Base-by-base conservation (phyloP, 306 rosid species). In the Begonia fuchsioides region DNA sequence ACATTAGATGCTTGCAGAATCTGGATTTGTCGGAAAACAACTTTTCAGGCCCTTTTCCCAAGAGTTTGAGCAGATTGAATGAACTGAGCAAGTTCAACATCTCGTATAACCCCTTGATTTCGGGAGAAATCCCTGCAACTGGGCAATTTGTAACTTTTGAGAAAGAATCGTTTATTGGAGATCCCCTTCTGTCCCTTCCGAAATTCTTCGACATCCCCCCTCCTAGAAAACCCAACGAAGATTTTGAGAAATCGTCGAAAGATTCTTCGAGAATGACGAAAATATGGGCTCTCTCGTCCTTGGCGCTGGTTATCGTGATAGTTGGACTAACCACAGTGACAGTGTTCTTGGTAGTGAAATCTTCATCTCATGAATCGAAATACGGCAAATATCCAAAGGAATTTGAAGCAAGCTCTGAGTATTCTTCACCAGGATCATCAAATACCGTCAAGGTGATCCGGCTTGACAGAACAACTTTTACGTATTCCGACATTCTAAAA, bases 21-120 rank as follows among this genome's bases (percentile, higher is more conserved):
- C 86, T 90, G 8, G 98, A 90, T 70, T 66, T 90, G 64, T 81
- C 98, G 13, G 63, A 16, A 66, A 90, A 90, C 64, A 85, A 90
- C 18, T 90, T 85, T 53, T 81, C 95, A 3, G 95, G 92, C 41
- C 41, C 40, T 0, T 85, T 90, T 39, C 98, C 98, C 6, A 16
- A 66, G 11, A 90, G 87, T 73, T 66, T 90, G 61, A 57, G 7
- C 72, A 65, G 50, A 17, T 62, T 90, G 68, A 17, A 65, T 17
- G 92, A 71, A 57, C 77, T 90, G 35, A 90, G 5, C 79, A 85
- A 79, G 72, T 90, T 90, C 81, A 90, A 90, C 67, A 68, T 90
- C 64, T 90, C 98, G 38, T 85, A 70, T 58, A 90, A 90, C 58
- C 96, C 85, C 46, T 58, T 71, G 0, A 71, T 90, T 16, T 60